Conservation (phyloP, 305 asterid genomes). For the Fraxinus xanthoxyloides region DNA sequence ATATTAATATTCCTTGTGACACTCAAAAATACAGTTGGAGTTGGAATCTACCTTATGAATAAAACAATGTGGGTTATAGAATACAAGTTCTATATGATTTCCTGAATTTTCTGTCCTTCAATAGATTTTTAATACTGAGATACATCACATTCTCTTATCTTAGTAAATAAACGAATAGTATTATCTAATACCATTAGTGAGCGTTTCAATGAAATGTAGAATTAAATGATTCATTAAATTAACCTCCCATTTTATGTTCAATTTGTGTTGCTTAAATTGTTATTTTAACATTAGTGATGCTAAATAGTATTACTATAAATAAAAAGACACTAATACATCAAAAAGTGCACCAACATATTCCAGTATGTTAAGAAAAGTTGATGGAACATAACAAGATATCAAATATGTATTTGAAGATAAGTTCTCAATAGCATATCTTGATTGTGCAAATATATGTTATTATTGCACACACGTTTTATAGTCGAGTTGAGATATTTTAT, state of each 20-base stretch:
- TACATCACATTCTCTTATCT: neutral
- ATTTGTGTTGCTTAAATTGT: too few relatives aligned
- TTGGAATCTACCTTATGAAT: neutral
- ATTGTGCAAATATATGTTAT: too few relatives aligned
- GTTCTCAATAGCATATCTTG: too few relatives aligned
- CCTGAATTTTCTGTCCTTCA: neutral
- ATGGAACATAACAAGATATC: neutral
- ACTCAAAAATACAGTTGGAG: neutral
- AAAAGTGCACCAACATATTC: neutral
- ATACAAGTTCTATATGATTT: neutral
- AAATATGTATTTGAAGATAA: neutral
- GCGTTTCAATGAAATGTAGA: too few relatives aligned
- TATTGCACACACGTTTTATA: neutral
- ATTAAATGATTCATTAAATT: too few relatives aligned
- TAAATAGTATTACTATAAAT: too few relatives aligned
- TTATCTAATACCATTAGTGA: too few relatives aligned
- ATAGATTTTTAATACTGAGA: too few relatives aligned
- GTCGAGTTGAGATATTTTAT: neutral
- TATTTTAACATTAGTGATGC: too few relatives aligned
- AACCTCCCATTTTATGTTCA: too few relatives aligned
- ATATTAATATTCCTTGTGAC: neutral
- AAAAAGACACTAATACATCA: too few relatives aligned
- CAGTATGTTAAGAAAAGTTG: neutral
- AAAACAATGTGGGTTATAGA: neutral
- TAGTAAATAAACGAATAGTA: too few relatives aligned